phyloP scores from a whole-genome alignment of 768 basidiomycete species.

The Tephrocybe sp. region DNA sequence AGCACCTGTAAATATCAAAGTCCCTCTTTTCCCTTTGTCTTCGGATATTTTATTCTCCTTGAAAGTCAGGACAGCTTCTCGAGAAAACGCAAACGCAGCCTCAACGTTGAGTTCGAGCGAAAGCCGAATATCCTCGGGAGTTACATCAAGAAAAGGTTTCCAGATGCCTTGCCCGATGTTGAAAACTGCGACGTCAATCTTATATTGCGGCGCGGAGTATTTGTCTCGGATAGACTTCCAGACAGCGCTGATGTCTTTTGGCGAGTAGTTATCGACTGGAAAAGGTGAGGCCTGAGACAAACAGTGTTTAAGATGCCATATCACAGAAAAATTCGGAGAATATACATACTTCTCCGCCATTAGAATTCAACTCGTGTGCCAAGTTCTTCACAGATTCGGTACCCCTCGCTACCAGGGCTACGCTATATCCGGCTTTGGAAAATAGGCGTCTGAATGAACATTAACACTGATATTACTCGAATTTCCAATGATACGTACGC shows the following conservation, averaged over 20 bases:
- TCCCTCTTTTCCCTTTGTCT: slow-evolving; percentile 53
- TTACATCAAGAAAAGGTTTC: slow-evolving; percentile 67
- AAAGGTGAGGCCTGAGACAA: slow-evolving; percentile 51
- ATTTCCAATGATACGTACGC: slow-evolving; percentile 39
- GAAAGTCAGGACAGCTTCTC: slow-evolving; percentile 56
- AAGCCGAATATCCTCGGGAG: slow-evolving; percentile 52
- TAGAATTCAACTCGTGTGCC: slow-evolving; percentile 49
- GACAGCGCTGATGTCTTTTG: slow-evolving; percentile 47
- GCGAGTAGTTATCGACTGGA: slow-evolving; percentile 48
- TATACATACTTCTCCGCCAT: slow-evolving; percentile 54
- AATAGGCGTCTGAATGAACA: slow-evolving; percentile 47
- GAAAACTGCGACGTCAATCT: slow-evolving; percentile 61
- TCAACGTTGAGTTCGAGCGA: slow-evolving; percentile 51
- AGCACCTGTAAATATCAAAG: slow-evolving; percentile 71
- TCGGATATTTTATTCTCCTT: slow-evolving; percentile 53
- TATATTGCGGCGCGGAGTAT: slow-evolving; percentile 46
- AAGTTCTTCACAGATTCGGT: slow-evolving; percentile 48
- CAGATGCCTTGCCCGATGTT: slow-evolving; percentile 58
- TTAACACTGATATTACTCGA: background rate
- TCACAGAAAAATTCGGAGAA: no score
- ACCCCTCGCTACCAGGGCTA: slow-evolving; percentile 65
- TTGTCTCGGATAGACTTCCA: slow-evolving; percentile 44
- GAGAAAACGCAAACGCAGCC: slow-evolving; percentile 62
- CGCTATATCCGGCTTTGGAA: slow-evolving; percentile 59
- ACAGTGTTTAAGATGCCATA: no score